A percentile compares a stretch with the other conserved stretches of the same genome.
These are phyloP conservation scores for Oenanthe javanica DNA, from an alignment of 140 eudicot genomes.

Conservation along the genomic window DNA sequence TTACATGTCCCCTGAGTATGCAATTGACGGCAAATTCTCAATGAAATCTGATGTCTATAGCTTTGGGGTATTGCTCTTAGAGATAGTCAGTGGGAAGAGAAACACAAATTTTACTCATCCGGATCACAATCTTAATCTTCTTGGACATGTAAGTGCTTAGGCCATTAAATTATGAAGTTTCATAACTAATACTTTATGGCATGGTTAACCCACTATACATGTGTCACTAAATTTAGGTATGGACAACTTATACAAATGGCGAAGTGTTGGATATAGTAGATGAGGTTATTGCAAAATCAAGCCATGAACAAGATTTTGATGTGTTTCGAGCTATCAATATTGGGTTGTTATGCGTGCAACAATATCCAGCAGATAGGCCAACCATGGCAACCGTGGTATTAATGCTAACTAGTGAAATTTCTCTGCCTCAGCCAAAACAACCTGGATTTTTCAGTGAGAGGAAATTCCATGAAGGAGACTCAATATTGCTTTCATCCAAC, in stretches of 20 bases:
- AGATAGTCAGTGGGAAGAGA: constrained; percentile 2
- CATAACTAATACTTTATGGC: too few species aligned
- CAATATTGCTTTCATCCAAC: neutral
- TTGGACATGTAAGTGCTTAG: constrained; percentile 26
- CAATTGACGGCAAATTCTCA: constrained; percentile 5
- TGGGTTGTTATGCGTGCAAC: constrained; percentile 49
- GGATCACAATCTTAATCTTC: neutral
- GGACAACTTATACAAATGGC: constrained; percentile 12
- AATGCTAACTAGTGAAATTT: constrained; percentile 33
- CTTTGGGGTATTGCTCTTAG: constrained; percentile 6
- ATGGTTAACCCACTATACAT: neutral
- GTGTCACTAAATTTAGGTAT: constrained; percentile 22
- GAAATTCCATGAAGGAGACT: neutral
- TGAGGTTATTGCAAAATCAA: too few species aligned
- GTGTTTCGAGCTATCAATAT: neutral
- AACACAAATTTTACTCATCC: too few species aligned
- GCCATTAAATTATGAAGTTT: neutral
- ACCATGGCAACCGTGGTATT: constrained; percentile 34
- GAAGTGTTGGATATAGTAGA: too few species aligned
- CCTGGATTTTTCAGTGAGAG: constrained; percentile 35
- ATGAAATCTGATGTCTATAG: constrained; percentile 12
- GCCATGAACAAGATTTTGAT: too few species aligned
- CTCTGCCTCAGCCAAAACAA: constrained; percentile 26
- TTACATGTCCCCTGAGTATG: constrained; percentile 41
- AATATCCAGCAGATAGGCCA: constrained; percentile 40